These are phyloP conservation scores for Penicillium rolfsii DNA, from an alignment of 2,329 filamentous ascomycete species.

Conservation along the genomic window DNA sequence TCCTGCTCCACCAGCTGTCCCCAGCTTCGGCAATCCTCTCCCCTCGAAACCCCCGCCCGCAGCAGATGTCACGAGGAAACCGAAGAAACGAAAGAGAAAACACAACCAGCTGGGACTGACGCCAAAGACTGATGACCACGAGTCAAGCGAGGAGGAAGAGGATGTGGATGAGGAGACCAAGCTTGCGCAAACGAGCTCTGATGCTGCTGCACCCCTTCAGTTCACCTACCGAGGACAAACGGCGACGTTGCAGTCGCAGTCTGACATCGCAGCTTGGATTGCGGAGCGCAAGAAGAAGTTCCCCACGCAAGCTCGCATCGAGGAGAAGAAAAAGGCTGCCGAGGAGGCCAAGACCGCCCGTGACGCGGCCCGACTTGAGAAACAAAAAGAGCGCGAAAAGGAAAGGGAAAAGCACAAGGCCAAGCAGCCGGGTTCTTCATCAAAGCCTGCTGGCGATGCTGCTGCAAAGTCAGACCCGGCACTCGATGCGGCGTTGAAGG, in stretches of 20 bases:
- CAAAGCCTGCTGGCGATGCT: constrained; percentile 26
- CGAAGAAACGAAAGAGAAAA: constrained; percentile 48
- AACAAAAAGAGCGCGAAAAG: constrained; percentile 40
- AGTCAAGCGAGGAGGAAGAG: constrained; percentile 52
- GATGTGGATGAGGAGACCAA: constrained; percentile 51
- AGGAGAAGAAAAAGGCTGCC: constrained; percentile 65
- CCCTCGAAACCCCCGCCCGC: constrained; percentile 48
- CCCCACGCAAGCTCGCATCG: constrained; percentile 71
- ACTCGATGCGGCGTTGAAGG: constrained; percentile 40
- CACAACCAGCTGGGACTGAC: constrained; percentile 54
- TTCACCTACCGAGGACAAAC: constrained; percentile 62
- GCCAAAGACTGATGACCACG: constrained; percentile 49
- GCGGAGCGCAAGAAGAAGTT: constrained; percentile 78
- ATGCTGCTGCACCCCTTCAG: constrained; percentile 39
- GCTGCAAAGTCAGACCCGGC: constrained; percentile 30
- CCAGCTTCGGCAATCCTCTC: constrained; percentile 49
- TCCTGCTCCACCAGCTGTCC: constrained; percentile 49
- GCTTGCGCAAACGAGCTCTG: constrained; percentile 35
- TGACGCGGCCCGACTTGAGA: constrained; percentile 44
- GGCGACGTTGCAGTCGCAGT: constrained; percentile 56
- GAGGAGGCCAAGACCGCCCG: constrained; percentile 63
- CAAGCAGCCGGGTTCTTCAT: constrained; percentile 13
- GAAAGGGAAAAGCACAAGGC: constrained; percentile 38
- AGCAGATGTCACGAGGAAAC: constrained; percentile 39
- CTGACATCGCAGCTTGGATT: constrained; percentile 78